A percentile compares a stretch with the other conserved stretches of the same genome.
Conservation (phyloP, 768 basidiomycete genomes). For the Leccinum subtestaceum region DNA sequence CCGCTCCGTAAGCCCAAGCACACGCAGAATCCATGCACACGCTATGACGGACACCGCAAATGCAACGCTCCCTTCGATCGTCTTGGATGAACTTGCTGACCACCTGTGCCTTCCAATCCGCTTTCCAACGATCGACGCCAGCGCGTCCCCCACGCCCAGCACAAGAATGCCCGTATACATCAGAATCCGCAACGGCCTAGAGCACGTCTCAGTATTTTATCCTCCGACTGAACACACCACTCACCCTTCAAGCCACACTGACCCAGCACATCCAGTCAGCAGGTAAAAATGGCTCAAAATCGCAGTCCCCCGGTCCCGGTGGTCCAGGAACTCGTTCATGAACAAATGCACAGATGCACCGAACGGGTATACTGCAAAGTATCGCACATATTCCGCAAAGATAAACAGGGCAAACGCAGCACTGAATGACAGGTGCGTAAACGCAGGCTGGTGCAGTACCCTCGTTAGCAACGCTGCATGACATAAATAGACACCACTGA, state of each 20-base stretch:
- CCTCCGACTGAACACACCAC: conserved; percentile 28
- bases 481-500: conserved; percentile 42
- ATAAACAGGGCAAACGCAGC: conserved; percentile 93
- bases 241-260: conserved; percentile 93
- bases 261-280: conserved; percentile 90
- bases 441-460: conserved; percentile 70
- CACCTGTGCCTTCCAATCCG: conserved; percentile 78
- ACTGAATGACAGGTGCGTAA: conserved; percentile 92
- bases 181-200: conserved; percentile 49
- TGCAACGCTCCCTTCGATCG: conserved; percentile 86
- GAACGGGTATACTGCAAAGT: conserved; percentile 97
- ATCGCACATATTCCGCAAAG: conserved; percentile 96
- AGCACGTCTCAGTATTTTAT: conserved; percentile 4
- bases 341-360: conserved; percentile 92
- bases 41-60: conserved; percentile 69
- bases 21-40: conserved; percentile 68
- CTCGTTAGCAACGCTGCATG: conserved; percentile 13
- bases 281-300: conserved; percentile 98
- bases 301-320: conserved; percentile 92
- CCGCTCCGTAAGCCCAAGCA: conserved; percentile 62
- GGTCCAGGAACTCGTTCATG: conserved; percentile 95
- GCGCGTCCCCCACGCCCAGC: conserved; percentile 89
- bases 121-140: conserved; percentile 92
- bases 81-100: conserved; percentile 83
- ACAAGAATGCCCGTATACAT: conserved; percentile 84